These are phyloP conservation scores for Canna indica DNA, from an alignment of 176 grass and related monocot species.

Conservation along the genomic window DNA sequence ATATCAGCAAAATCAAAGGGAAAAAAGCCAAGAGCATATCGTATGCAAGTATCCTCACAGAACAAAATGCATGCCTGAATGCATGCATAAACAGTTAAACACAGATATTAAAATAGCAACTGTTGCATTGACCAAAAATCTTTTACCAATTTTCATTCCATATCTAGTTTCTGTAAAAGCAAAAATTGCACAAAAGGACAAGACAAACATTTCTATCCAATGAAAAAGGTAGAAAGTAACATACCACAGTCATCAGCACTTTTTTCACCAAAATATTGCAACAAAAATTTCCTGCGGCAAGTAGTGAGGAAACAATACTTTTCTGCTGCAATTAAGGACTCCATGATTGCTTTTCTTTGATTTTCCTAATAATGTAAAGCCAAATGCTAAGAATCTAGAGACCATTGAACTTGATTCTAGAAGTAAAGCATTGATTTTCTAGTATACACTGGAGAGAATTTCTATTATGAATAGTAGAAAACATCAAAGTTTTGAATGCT, in stretches of 20 bases:
- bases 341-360: conserved; percentile 68
- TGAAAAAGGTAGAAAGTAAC: conserved; percentile 14
- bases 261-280: conserved; percentile 87
- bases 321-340: conserved; percentile 77
- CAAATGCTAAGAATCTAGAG: not conserved
- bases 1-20: not conserved
- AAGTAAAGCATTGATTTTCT: not conserved
- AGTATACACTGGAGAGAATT: not conserved
- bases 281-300: conserved; percentile 67
- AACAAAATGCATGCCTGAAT: not conserved
- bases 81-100: too few relatives aligned
- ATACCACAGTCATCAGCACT: conserved; percentile 49
- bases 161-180: not conserved
- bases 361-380: conserved; percentile 28
- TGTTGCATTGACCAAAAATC: not conserved
- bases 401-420: not conserved
- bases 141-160: not conserved
- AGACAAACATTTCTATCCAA: not conserved
- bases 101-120: not conserved
- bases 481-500: not conserved
- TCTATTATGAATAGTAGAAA: not conserved
- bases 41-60: not conserved
- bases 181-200: not conserved
- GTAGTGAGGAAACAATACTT: conserved; percentile 76
- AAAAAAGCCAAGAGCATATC: not conserved